Percentiles rank a stretch among this genome's conserved stretches.
Evolutionary conservation across 2,329 filamentous ascomycete species (phyloP).

Genomic region (Cytospora mali): DNA sequence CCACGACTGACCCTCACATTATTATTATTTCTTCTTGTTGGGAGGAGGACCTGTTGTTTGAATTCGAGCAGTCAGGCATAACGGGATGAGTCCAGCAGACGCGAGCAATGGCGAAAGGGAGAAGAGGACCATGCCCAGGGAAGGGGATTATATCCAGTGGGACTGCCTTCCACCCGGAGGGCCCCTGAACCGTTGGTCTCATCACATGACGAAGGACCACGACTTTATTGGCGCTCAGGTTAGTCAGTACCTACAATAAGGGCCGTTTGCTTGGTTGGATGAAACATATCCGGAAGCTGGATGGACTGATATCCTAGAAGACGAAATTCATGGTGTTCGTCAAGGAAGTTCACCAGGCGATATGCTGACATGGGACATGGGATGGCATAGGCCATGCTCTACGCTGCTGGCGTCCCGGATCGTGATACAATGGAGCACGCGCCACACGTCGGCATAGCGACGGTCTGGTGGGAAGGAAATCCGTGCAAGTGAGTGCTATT

Average conservation of each 20-base stretch:
- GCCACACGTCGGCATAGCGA: constrained; percentile 87
- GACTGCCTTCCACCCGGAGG: constrained; percentile 54
- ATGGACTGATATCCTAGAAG: no score
- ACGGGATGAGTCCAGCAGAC: not conserved
- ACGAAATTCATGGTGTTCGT: no score
- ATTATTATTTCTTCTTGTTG: not conserved
- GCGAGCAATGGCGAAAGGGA: not conserved
- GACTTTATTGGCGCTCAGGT: constrained; percentile 92
- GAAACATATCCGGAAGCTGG: no score
- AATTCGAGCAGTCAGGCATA: not conserved
- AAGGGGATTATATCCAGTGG: constrained; percentile 59
- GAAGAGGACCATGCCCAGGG: constrained; percentile 44
- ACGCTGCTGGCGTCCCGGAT: constrained; percentile 85
- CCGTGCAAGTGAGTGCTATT: constrained; percentile 75
- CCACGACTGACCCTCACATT: not conserved
- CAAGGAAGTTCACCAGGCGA: not conserved
- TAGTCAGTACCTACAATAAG: constrained; percentile 20
- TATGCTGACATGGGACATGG: constrained; percentile 1
- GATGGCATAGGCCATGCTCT: constrained; percentile 79
- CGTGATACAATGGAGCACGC: constrained; percentile 84
- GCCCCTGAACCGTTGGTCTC: constrained; percentile 81
- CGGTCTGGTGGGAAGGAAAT: constrained; percentile 97
- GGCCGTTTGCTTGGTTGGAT: no score
- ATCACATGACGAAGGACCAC: constrained; percentile 79
- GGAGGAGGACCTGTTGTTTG: no score